These are phyloP conservation scores for Phytophthora melonis DNA, from an alignment of 352 stramenopile genomes.

Conservation along the genomic window DNA sequence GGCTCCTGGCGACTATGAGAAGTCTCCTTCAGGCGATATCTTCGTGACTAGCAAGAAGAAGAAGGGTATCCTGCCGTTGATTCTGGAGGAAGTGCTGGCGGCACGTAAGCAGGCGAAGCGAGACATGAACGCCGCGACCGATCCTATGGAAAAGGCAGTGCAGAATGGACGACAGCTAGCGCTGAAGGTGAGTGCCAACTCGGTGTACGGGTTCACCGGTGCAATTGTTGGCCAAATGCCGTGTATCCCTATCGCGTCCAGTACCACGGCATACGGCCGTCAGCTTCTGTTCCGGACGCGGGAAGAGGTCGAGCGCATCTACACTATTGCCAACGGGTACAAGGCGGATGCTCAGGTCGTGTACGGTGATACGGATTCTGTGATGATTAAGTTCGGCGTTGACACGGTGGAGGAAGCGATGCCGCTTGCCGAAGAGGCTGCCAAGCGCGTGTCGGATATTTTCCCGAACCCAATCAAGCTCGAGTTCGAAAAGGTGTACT, in stretches of 20 bases:
- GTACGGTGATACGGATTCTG: constrained; percentile 99
- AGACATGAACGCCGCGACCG: constrained; percentile 99
- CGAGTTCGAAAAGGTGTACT: constrained; percentile 99
- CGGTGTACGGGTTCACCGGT: constrained; percentile 99
- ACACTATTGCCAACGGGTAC: constrained; percentile 95
- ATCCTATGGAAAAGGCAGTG: constrained; percentile 99
- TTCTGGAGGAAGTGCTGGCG: constrained; percentile 98
- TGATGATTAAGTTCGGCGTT: constrained; percentile 99
- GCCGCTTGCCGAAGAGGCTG: constrained; percentile 97
- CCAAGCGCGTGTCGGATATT: constrained; percentile 95
- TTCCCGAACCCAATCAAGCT: constrained; percentile 98
- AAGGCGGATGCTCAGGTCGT: constrained; percentile 97
- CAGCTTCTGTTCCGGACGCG: constrained; percentile 98
- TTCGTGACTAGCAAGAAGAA: constrained; percentile 97
- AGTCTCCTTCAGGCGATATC: constrained; percentile 95
- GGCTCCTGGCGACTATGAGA: constrained; percentile 86
- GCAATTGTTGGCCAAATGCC: constrained; percentile 98
- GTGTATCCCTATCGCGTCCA: constrained; percentile 98
- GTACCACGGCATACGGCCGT: constrained; percentile 98
- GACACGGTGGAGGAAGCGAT: constrained; percentile 97
- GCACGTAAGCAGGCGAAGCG: constrained; percentile 98
- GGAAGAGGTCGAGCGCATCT: constrained; percentile 96
- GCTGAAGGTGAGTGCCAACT: constrained; percentile 99
- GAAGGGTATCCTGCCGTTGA: constrained; percentile 98
- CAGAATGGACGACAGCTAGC: constrained; percentile 98